A percentile compares a stretch with the other conserved stretches of the same genome.
phyloP scores from a whole-genome alignment of 805 yeast species.

The Hanseniaspora vineae region DNA sequence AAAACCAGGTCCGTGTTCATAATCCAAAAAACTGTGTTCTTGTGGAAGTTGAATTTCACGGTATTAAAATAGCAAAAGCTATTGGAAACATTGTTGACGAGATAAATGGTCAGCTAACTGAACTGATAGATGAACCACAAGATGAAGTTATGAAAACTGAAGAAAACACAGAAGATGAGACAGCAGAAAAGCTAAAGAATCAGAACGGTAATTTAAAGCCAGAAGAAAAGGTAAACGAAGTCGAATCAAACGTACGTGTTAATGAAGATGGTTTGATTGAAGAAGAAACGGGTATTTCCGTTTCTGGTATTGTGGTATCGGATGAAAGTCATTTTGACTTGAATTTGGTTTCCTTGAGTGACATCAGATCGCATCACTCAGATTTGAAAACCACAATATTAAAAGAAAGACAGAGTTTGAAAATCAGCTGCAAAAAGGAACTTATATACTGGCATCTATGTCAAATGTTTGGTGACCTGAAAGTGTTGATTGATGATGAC shows the following conservation, averaged over 20 bases:
- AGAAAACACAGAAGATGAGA: slow-evolving; percentile 62
- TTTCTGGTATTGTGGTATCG: slow-evolving; percentile 82
- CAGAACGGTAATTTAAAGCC: slow-evolving; percentile 14
- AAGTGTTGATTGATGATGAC: slow-evolving; percentile 47
- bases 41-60: slow-evolving; percentile 63
- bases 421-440: slow-evolving; percentile 69
- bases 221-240: slow-evolving; percentile 28
- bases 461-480: slow-evolving; percentile 88
- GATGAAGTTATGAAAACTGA: slow-evolving; percentile 35
- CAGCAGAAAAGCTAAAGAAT: slow-evolving; percentile 22
- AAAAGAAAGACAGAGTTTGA: slow-evolving; percentile 66
- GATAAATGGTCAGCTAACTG: slow-evolving; percentile 11
- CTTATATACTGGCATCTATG: slow-evolving; percentile 79
- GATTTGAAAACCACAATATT: slow-evolving; percentile 77
- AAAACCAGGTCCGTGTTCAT: slow-evolving; percentile 78
- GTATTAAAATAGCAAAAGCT: slow-evolving; percentile 72
- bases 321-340: slow-evolving; percentile 68
- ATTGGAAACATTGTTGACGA: slow-evolving; percentile 44
- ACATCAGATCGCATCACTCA: slow-evolving; percentile 70
- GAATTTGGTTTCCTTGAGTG: slow-evolving; percentile 70
- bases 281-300: slow-evolving; percentile 21
- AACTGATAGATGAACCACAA: slow-evolving; percentile 2
- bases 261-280: slow-evolving; percentile 26
- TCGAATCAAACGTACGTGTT: too few species aligned
- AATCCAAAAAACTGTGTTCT: slow-evolving; percentile 88